Evolutionary conservation across 2,329 filamentous ascomycete genomes (phyloP).

Genomic region (Stagonosporopsis tanaceti): DNA sequence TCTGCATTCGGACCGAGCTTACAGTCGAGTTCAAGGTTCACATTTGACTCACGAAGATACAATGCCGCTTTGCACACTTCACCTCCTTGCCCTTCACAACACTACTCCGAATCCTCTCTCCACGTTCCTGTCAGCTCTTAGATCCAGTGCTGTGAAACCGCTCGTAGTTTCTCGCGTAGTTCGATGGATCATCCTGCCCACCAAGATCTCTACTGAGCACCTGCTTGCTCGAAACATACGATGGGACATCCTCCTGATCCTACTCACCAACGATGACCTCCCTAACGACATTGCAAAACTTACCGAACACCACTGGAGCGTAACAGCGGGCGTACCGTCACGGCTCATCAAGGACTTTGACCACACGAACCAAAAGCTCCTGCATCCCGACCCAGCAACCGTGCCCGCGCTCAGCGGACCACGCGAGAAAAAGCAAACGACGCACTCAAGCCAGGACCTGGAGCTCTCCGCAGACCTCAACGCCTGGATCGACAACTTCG

Average conservation of each 20-base stretch:
- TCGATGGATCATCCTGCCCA: conserved; percentile 61
- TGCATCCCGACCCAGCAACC: conserved; percentile 47
- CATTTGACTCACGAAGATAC: neutral
- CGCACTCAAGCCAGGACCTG: conserved; percentile 57
- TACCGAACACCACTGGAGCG: conserved; percentile 45
- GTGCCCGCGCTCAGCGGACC: conserved; percentile 50
- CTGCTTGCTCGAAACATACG: conserved; percentile 52
- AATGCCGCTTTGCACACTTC: conserved; percentile 61
- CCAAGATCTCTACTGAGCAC: conserved; percentile 50
- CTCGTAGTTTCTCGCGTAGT: conserved; percentile 55
- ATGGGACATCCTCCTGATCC: conserved; percentile 61
- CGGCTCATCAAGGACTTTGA: conserved; percentile 51
- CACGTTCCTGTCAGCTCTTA: conserved; percentile 54
- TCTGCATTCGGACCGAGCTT: neutral
- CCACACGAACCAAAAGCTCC: conserved; percentile 47
- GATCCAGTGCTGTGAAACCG: conserved; percentile 44
- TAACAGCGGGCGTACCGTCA: conserved; percentile 56
- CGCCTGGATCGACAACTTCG: conserved; percentile 58
- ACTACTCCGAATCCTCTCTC: conserved; percentile 41
- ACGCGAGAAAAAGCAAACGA: conserved; percentile 30
- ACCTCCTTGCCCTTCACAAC: conserved; percentile 55
- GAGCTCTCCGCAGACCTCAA: conserved; percentile 62
- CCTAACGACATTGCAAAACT: conserved; percentile 33
- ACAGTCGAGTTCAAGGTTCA: neutral
- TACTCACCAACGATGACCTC: conserved; percentile 41